Conservation (phyloP, 805 yeast species). For the Yarrowia sp. region DNA sequence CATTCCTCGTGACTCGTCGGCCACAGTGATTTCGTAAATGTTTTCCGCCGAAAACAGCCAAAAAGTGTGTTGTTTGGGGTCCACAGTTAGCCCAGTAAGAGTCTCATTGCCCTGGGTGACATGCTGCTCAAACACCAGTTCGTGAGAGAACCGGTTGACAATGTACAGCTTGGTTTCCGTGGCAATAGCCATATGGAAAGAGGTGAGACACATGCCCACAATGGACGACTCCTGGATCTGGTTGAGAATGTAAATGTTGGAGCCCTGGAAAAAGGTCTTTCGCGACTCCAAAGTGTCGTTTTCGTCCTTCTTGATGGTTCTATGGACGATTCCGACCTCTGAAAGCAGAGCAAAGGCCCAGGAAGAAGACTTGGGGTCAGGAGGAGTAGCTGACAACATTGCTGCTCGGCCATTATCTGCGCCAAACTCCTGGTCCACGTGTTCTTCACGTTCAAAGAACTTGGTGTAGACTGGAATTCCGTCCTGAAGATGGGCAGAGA, state of each 20-base stretch:
- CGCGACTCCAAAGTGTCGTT: conserved; percentile 8
- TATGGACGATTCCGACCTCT: conserved; percentile 47
- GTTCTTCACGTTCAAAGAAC: conserved; percentile 33
- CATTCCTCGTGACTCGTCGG: conserved; percentile 66
- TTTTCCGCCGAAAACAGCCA: conserved; percentile 67
- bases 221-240: conserved; percentile 33
- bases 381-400: conserved; percentile 6
- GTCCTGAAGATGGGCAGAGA: conserved; percentile 30
- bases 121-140: conserved; percentile 44
- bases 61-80: conserved; percentile 52
- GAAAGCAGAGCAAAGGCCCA: conserved; percentile 48
- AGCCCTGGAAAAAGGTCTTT: conserved; percentile 11
- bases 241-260: conserved; percentile 13
- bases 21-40: conserved; percentile 65
- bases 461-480: conserved; percentile 35
- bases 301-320: conserved; percentile 30
- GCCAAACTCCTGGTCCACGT: conserved; percentile 17
- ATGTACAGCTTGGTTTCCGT: conserved; percentile 43
- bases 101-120: conserved; percentile 41
- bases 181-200: conserved; percentile 52
- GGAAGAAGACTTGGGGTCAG: conserved; percentile 2
- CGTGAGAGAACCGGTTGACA: conserved; percentile 52
- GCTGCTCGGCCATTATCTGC: background rate
- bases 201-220: conserved; percentile 47
- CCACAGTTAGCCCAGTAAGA: conserved; percentile 50